Base-by-base conservation (phyloP, 2,329 filamentous ascomycete species). In the Cytospora mali region DNA sequence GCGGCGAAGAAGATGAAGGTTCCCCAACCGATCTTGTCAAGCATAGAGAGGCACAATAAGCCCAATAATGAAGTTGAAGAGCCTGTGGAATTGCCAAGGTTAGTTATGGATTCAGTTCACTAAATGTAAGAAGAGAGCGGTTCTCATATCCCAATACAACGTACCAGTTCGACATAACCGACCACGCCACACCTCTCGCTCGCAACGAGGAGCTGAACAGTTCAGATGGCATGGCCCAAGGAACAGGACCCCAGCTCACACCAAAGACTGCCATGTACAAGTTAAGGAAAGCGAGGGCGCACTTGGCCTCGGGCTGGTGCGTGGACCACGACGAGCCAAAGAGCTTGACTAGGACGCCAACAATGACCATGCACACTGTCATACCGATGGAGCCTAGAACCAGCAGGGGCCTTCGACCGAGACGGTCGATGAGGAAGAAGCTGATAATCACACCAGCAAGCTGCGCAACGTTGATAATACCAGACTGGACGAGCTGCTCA, bases 1-100 rank as follows among this genome's bases (percentile, higher is more conserved):
- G 74, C 78, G 1, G 77, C 75, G 72, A 87, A 88, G 73, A 85
- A 84, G 74, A 83, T 79, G 77, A 87, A 87, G 0, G 84, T 86
- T 0, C 85, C 85, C 77, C 77, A 82, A 2, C 73, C 75, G 46
- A 81, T 80, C 63, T 14, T 14, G 3, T 51, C 51, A 18, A 65
- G 42, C 50, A 65, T 48, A 13, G 27, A n/a, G 42, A 4, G 63
- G 60, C 9, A 61, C 61, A 73, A 25, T 70, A 61, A 75, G 70
- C 6, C 70, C 73, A 29, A 77, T 73, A 31, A 73, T 72, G 58
- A 78, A 77, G 62, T 77, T 76, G 56, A 71, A 72, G 64, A 75
- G 68, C 75, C 75, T 77, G 59, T 74, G 2, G 13, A 51, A 11
- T 18, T 39, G 14, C n/a, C 3, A 6, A 18, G 2, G 16, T 39